Conservation (phyloP, 2,329 filamentous ascomycete genomes). For the Huntiella savannae region DNA sequence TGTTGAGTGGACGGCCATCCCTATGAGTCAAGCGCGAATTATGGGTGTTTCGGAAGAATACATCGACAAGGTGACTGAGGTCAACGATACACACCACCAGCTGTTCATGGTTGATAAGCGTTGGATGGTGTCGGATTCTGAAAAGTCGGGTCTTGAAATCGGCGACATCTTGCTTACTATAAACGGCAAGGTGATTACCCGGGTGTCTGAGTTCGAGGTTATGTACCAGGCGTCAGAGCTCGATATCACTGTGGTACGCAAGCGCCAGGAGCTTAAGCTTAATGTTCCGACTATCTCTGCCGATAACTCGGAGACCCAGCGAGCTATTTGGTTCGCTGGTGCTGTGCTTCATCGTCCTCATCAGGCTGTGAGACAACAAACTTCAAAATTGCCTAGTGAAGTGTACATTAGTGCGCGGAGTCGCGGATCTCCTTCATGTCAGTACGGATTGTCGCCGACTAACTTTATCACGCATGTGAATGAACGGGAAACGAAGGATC, state of each 20-base stretch:
- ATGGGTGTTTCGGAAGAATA: slow-evolving; percentile 95
- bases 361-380: slow-evolving; percentile 91
- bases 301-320: slow-evolving; percentile 78
- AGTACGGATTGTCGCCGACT: slow-evolving; percentile 82
- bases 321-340: slow-evolving; percentile 85
- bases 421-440: slow-evolving; percentile 65
- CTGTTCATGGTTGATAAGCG: slow-evolving; percentile 97
- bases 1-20: slow-evolving; percentile 83
- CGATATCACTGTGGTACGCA: slow-evolving; percentile 70
- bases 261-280: slow-evolving; percentile 59
- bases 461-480: slow-evolving; percentile 98
- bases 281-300: slow-evolving; percentile 72
- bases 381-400: slow-evolving; percentile 87
- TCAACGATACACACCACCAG: slow-evolving; percentile 84
- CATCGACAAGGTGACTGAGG: slow-evolving; percentile 76
- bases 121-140: slow-evolving; percentile 38
- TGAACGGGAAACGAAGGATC: slow-evolving; percentile 62
- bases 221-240: slow-evolving; percentile 84
- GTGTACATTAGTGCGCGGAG: slow-evolving; percentile 85
- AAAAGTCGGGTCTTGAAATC: slow-evolving; percentile 43
- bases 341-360: slow-evolving; percentile 85
- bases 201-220: slow-evolving; percentile 78
- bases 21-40: slow-evolving; percentile 90
- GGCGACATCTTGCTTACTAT: slow-evolving; percentile 83
- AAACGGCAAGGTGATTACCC: slow-evolving; percentile 81